phyloP scores from a whole-genome alignment of 495 filamentous ascomycete genomes.

The Xylaria longipes region DNA sequence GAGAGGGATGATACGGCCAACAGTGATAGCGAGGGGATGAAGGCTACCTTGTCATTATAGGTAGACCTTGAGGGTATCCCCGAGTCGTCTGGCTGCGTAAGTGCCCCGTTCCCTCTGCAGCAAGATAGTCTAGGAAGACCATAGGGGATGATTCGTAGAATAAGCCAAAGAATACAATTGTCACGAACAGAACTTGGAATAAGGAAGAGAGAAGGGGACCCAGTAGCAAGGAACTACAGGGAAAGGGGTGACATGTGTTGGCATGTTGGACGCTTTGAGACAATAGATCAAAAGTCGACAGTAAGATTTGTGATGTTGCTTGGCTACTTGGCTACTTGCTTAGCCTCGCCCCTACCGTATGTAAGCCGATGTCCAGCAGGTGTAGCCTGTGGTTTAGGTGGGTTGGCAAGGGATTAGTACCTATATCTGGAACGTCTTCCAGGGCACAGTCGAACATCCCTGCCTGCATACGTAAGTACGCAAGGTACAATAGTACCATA shows the following conservation, averaged over 20 bases:
- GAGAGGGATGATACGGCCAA: not conserved
- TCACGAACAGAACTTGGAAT: not conserved
- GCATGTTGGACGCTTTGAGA: not conserved
- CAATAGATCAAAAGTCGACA: not conserved
- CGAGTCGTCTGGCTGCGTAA: not conserved
- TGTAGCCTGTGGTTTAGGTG: not conserved
- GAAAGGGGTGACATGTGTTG: conserved; percentile 2
- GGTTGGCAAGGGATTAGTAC: not conserved
- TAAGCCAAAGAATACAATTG: conserved; percentile 14
- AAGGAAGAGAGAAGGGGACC: not conserved
- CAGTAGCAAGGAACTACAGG: conserved; percentile 1
- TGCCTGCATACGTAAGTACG: conserved; percentile 5
- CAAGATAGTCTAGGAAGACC: conserved; percentile 13
- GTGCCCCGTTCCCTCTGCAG: conserved; percentile 6
- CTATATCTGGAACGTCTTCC: not conserved
- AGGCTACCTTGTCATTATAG: conserved; percentile 24
- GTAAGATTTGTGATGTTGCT: conserved; percentile 23
- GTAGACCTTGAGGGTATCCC: conserved; percentile 3
- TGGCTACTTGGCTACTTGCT: conserved; percentile 9
- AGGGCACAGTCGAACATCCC: not conserved
- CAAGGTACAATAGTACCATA: too few relatives aligned
- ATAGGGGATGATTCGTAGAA: conserved; percentile 4
- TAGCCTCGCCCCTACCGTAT: conserved; percentile 15
- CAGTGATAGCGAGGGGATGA: not conserved
- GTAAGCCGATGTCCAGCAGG: conserved; percentile 8